Conservation (phyloP, 495 filamentous ascomycete species). For the Aspergillus olivimuriae region DNA sequence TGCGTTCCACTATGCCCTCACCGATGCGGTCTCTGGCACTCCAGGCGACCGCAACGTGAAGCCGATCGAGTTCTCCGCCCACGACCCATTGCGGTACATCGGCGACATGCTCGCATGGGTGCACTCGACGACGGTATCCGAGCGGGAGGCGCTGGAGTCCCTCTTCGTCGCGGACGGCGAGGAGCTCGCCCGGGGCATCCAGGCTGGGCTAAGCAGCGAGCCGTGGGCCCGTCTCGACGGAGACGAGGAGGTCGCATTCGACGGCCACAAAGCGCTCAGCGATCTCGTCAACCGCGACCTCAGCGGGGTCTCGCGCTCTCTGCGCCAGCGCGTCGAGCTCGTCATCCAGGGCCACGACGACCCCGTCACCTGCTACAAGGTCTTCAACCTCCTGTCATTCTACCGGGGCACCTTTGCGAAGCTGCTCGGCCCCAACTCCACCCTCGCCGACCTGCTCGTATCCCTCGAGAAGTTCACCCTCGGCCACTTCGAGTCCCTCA, state of each 20-base stretch:
- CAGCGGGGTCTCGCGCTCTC: slow-evolving; percentile 64
- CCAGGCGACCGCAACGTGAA: slow-evolving; percentile 55
- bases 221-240: slow-evolving; percentile 66
- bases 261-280: slow-evolving; percentile 77
- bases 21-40: slow-evolving; percentile 53
- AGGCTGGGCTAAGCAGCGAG: slow-evolving; percentile 79
- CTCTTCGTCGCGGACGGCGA: slow-evolving; percentile 90
- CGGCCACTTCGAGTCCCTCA: slow-evolving; percentile 71
- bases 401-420: slow-evolving; percentile 80
- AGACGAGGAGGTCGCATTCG: slow-evolving; percentile 60
- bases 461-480: slow-evolving; percentile 71
- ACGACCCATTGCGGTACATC: slow-evolving; percentile 87
- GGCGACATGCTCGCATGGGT: slow-evolving; percentile 98
- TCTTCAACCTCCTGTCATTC: slow-evolving; percentile 82
- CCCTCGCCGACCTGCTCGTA: slow-evolving; percentile 61
- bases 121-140: slow-evolving; percentile 88
- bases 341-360: slow-evolving; percentile 91
- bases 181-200: slow-evolving; percentile 78
- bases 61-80: slow-evolving; percentile 88
- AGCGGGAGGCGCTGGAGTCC: slow-evolving; percentile 85
- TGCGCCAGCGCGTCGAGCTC: slow-evolving; percentile 81
- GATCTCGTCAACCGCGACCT: slow-evolving; percentile 85
- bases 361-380: slow-evolving; percentile 78
- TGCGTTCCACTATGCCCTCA: slow-evolving; percentile 85
- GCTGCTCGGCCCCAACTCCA: slow-evolving; percentile 64